Conservation (phyloP, 371 early-diverging fungal genomes). For the Capniomyces stellatus region DNA sequence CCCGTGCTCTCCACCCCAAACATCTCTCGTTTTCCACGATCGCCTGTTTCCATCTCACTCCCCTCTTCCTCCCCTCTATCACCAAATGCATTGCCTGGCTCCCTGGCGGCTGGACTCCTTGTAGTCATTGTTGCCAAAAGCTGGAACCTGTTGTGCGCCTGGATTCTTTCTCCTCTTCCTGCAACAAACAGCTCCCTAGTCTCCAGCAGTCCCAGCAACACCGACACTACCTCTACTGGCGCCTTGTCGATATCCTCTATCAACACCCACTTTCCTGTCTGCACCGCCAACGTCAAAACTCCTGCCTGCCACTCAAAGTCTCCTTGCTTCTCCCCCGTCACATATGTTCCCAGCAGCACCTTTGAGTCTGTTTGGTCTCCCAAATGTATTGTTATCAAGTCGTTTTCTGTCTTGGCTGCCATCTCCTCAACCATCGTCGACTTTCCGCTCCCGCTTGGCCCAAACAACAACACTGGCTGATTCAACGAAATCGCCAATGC, state of each 20-base stretch:
- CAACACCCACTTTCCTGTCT: slow-evolving; percentile 93
- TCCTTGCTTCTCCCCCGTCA: slow-evolving; percentile 81
- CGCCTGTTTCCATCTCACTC: neutral
- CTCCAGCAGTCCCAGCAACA: slow-evolving; percentile 89
- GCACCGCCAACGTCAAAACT: slow-evolving; percentile 85
- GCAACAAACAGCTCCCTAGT: slow-evolving; percentile 83
- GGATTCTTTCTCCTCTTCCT: slow-evolving; percentile 80
- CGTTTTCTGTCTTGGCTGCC: slow-evolving; percentile 56
- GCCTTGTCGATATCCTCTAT: slow-evolving; percentile 98
- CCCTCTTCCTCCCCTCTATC: neutral
- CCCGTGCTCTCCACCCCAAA: neutral
- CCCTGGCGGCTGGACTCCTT: neutral
- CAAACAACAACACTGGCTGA: slow-evolving; percentile 81
- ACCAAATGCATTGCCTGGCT: no score
- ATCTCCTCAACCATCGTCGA: slow-evolving; percentile 82
- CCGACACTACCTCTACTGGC: slow-evolving; percentile 90
- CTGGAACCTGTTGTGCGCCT: slow-evolving; percentile 82
- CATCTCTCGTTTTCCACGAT: neutral
- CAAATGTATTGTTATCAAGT: slow-evolving; percentile 88
- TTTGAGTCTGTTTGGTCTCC: slow-evolving; percentile 98
- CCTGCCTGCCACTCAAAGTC: slow-evolving; percentile 94
- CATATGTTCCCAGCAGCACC: slow-evolving; percentile 92
- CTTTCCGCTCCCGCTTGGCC: slow-evolving; percentile 90
- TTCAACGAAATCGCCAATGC: slow-evolving; percentile 70
- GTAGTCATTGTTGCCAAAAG: slow-evolving; percentile 76